Base-by-base conservation (phyloP, 2,329 filamentous ascomycete genomes). In the Trichoderma sp. region DNA sequence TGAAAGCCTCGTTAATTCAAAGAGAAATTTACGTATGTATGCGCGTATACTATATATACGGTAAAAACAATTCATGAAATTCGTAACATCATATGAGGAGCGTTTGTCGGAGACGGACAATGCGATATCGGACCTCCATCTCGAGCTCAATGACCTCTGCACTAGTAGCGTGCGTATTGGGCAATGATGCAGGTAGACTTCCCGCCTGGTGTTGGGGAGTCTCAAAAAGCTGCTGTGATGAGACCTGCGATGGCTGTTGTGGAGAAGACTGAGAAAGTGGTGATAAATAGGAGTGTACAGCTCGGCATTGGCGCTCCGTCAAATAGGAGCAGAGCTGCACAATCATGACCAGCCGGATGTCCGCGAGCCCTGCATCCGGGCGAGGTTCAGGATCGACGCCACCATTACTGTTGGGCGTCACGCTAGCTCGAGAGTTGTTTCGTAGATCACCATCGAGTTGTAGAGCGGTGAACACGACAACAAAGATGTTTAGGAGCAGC, bases 311-410 rank as follows among this genome's bases (percentile, higher is more conserved):
- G 7, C 69, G 56, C 14, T 73, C 45, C 5, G 62, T 45, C 31
- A 73, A 16, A 33, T 64, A 64, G 27, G 59, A 73, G 24, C 69
- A 73, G 16, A 73, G 31, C 41, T 73, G 69, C 14, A 73, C 69
- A 27, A 65, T 59, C 56, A 65, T 64, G 33, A 65, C 69, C 18
- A 64, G 59, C 56, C 35, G 56, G 8, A 73, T 64, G 8, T 35
- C 60, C 27, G 60, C 60, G 21, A 64, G 60, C 24, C 60, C 60
- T 11, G 31, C 18, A 27, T 73, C 56, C 18, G 35, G 29, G n/a
- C 18, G 69, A 8, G 31, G n/a, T 6, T 24, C 69, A 16, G 16
- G 11, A 33, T 59, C 56, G n/a, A 67, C 24, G 24, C 56, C 27
- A n/a, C 35, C 35, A 38, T 38, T 38, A 38, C 35, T 38, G 35